phyloP scores from a whole-genome alignment of 768 basidiomycete species.

The Multifurca ochricompacta region DNA sequence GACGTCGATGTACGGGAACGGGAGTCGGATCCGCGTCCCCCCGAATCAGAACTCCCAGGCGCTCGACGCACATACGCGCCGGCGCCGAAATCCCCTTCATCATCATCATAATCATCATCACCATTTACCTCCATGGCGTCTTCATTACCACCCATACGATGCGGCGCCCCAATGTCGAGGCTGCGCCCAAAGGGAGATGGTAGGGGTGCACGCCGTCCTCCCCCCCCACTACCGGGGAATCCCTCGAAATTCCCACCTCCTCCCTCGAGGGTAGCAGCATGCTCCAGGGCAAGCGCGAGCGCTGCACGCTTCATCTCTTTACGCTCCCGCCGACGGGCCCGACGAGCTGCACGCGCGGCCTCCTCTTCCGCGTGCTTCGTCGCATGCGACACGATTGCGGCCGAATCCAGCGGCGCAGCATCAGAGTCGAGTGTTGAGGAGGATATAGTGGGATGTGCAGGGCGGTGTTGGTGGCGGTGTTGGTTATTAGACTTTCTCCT shows the following conservation, averaged over 20 bases:
- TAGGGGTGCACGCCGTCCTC: slow-evolving; percentile 8
- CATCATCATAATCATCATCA: slow-evolving; percentile 41
- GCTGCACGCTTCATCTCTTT: slow-evolving; percentile 38
- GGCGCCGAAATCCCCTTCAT: slow-evolving; percentile 52
- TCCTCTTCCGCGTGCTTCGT: slow-evolving; percentile 26
- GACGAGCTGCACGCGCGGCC: slow-evolving; percentile 39
- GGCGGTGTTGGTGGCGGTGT: not conserved
- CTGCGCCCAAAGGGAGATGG: slow-evolving; percentile 20
- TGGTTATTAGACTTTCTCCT: not conserved
- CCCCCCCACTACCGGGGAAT: slow-evolving; percentile 52
- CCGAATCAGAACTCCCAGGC: slow-evolving; percentile 28
- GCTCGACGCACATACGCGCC: slow-evolving; percentile 38
- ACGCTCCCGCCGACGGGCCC: slow-evolving; percentile 38
- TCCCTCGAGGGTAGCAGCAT: slow-evolving; percentile 19
- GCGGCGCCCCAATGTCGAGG: slow-evolving; percentile 13
- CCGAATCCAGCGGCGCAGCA: slow-evolving; percentile 55
- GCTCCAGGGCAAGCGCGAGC: slow-evolving; percentile 31
- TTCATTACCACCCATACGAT: not conserved
- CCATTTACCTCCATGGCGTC: slow-evolving; percentile 19
- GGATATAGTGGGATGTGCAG: slow-evolving; percentile 23
- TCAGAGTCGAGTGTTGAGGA: slow-evolving; percentile 59
- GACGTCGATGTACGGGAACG: slow-evolving; percentile 55
- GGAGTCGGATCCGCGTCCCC: slow-evolving; percentile 47
- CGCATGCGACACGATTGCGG: slow-evolving; percentile 42
- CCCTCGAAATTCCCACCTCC: slow-evolving; percentile 52